A percentile compares a stretch with the other conserved stretches of the same genome.
These are phyloP conservation scores for Citrullus colocynthis DNA, from an alignment of 306 rosid species.

Conservation along the genomic window DNA sequence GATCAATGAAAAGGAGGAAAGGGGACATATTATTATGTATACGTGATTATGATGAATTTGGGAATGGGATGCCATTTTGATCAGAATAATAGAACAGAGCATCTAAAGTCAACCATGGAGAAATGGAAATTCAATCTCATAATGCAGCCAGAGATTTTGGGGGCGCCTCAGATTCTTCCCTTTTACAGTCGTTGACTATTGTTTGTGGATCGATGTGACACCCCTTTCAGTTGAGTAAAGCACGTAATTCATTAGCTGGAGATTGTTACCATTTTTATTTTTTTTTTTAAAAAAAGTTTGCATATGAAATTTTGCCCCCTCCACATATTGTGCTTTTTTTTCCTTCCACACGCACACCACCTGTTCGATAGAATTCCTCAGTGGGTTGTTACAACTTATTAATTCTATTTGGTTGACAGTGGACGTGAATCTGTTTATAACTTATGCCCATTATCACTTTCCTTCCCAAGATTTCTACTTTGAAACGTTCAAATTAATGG, in stretches of 20 bases:
- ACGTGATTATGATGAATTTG: constrained; percentile 10
- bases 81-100: not conserved
- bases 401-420: not conserved
- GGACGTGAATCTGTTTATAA: not conserved
- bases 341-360: not conserved
- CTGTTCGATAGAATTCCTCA: not conserved
- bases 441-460: not conserved
- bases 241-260: constrained; percentile 5
- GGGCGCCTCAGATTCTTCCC: not conserved
- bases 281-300: not conserved
- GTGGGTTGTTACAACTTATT: not conserved
- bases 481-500: not conserved
- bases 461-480: not conserved
- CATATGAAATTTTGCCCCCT: not conserved
- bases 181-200: constrained; percentile 7
- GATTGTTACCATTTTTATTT: not conserved
- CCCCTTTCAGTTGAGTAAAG: constrained; percentile 4
- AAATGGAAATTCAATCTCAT: not conserved
- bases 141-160: not conserved
- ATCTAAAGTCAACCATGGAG: not conserved
- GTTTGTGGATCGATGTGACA: constrained; percentile 3
- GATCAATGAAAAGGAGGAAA: not conserved
- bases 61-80: not conserved
- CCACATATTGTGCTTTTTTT: not conserved
- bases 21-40: not conserved